These are phyloP conservation scores for Deinandra increscens DNA, from an alignment of 129 eudicot genomes.

Conservation along the genomic window DNA sequence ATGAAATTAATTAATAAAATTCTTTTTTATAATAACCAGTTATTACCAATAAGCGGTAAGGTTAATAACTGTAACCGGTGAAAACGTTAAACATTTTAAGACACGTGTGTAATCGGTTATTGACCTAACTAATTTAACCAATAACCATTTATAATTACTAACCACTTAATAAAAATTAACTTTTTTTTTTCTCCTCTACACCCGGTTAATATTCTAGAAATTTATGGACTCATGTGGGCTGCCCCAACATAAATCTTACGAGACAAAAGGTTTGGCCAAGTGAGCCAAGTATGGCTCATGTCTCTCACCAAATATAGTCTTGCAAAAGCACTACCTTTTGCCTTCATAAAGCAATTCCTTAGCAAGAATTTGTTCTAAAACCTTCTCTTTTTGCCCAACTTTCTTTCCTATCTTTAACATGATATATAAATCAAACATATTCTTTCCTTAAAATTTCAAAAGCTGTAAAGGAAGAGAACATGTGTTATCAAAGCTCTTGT, in stretches of 20 bases:
- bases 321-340: slow-evolving; percentile 26
- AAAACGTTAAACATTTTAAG: no score
- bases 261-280: slow-evolving; percentile 37
- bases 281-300: slow-evolving; percentile 39
- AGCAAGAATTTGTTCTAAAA: slow-evolving; percentile 46
- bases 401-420: slow-evolving; percentile 38
- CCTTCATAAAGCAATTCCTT: slow-evolving; percentile 47
- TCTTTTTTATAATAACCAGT: no score
- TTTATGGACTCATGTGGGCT: slow-evolving; percentile 25
- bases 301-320: slow-evolving; percentile 18
- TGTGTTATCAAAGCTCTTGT: slow-evolving; percentile 50
- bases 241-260: slow-evolving; percentile 19
- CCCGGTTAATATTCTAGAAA: no score
- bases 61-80: no score
- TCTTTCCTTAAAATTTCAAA: slow-evolving; percentile 32
- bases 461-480: slow-evolving; percentile 15
- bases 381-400: slow-evolving; percentile 44
- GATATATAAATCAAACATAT: slow-evolving; percentile 33
- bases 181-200: no score
- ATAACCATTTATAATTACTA: no score
- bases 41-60: no score
- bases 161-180: no score
- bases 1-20: no score
- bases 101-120: no score
- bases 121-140: no score